These are phyloP conservation scores for Cordyceps militaris DNA, from an alignment of 2,329 filamentous ascomycete genomes.

Conservation along the genomic window DNA sequence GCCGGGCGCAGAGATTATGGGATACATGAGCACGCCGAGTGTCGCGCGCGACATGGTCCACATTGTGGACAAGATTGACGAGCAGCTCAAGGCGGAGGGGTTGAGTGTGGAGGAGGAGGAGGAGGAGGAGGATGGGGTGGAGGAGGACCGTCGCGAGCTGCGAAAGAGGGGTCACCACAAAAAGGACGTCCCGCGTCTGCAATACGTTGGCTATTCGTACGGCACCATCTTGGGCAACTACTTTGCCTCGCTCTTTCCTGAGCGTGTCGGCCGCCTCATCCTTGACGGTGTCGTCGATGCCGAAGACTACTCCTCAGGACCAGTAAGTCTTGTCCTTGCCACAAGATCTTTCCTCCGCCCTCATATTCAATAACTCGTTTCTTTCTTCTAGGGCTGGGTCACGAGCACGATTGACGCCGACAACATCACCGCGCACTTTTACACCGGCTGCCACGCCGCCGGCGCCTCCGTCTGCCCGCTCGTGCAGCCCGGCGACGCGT, in stretches of 20 bases:
- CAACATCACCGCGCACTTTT: conserved; percentile 23
- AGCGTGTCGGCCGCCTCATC: conserved; percentile 27
- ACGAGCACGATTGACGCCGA: conserved; percentile 27
- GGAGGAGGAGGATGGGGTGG: not conserved
- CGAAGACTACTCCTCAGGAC: conserved; percentile 19
- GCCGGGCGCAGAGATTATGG: conserved; percentile 19
- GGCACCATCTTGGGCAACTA: conserved; percentile 15
- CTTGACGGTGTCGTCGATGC: conserved; percentile 24
- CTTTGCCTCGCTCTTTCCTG: conserved; percentile 17
- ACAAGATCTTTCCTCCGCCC: not conserved
- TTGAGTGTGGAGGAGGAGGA: not conserved
- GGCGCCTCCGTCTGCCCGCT: conserved; percentile 20
- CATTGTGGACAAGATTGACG: conserved; percentile 26
- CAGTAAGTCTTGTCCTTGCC: conserved; percentile 15
- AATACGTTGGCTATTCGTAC: conserved; percentile 40
- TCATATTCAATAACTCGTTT: not conserved
- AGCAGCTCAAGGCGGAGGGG: conserved; percentile 14
- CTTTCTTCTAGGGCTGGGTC: conserved; percentile 21
- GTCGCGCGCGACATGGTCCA: conserved; percentile 29
- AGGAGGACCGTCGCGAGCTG: conserved; percentile 3
- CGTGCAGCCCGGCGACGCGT: conserved; percentile 16
- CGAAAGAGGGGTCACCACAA: not conserved
- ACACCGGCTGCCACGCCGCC: conserved; percentile 22
- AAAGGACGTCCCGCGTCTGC: conserved; percentile 19
- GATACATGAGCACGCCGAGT: conserved; percentile 23